These are phyloP conservation scores for Hanseniaspora uvarum DNA, from an alignment of 1,139 yeast genomes.

Conservation along the genomic window DNA sequence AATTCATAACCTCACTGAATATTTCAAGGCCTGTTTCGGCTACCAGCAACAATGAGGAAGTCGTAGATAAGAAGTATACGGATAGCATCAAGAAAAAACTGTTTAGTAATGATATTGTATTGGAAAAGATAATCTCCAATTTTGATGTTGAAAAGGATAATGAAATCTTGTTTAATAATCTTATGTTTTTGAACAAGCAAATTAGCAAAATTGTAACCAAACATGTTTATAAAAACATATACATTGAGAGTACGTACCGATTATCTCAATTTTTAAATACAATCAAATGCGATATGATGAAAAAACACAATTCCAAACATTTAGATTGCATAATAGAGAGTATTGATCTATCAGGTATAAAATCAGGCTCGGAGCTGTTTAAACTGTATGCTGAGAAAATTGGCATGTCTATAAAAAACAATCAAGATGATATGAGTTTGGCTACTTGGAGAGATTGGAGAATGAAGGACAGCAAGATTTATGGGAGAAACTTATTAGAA, in stretches of 20 bases:
- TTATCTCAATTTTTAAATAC: slow-evolving; percentile 4
- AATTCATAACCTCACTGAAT: slow-evolving; percentile 4
- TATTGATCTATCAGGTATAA: slow-evolving; percentile 49
- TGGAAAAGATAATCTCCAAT: not conserved
- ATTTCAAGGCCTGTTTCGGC: not conserved
- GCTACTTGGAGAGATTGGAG: slow-evolving; percentile 94
- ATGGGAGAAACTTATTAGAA: slow-evolving; percentile 31
- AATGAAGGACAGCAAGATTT: slow-evolving; percentile 57
- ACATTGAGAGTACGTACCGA: slow-evolving; percentile 11
- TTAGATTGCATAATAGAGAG: slow-evolving; percentile 34
- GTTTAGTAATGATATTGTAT: not conserved
- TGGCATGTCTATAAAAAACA: not conserved
- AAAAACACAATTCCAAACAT: not conserved
- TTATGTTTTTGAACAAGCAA: slow-evolving; percentile 26
- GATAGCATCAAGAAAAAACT: not conserved
- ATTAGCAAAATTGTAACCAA: slow-evolving; percentile 22
- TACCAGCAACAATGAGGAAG: not conserved
- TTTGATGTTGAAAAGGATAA: slow-evolving; percentile 23
- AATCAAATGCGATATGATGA: not conserved
- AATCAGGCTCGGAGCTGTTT: slow-evolving; percentile 34
- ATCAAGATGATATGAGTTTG: slow-evolving; percentile 27
- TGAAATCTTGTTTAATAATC: slow-evolving; percentile 28
- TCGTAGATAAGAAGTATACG: not conserved
- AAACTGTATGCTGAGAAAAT: slow-evolving; percentile 9
- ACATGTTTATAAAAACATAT: not conserved